Percentiles rank a stretch among this genome's conserved stretches.
Evolutionary conservation across 2,329 filamentous ascomycete genomes (phyloP).

Genomic region (Malbranchea cinnamomea): DNA sequence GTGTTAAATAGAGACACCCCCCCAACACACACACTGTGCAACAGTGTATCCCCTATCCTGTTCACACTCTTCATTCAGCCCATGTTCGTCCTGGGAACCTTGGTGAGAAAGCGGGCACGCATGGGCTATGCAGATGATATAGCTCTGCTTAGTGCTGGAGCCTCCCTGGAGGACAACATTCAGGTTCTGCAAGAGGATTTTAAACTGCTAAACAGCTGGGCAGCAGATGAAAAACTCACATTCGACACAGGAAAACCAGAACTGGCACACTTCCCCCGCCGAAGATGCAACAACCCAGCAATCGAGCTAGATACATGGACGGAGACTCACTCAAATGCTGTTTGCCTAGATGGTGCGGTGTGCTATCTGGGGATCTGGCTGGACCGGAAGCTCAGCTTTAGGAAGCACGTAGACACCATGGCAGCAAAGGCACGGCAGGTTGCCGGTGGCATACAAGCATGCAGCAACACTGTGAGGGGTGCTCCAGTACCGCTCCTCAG

Average conservation of each 20-base stretch:
- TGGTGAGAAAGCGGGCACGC: neutral
- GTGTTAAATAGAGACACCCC: no score
- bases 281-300: neutral
- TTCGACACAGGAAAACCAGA: constrained; percentile 1
- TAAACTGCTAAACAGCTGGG: neutral
- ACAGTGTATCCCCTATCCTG: constrained; percentile 4
- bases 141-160: neutral
- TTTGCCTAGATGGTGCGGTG: constrained; percentile 4
- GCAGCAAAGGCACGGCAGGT: constrained; percentile 9
- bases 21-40: no score
- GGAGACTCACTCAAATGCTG: neutral
- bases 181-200: constrained; percentile 2
- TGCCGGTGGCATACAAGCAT: constrained; percentile 2
- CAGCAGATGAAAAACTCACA: neutral
- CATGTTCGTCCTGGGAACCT: constrained; percentile 1
- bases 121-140: constrained; percentile 2
- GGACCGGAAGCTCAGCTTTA: constrained; percentile 10
- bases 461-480: constrained; percentile 5
- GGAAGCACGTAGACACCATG: constrained; percentile 9
- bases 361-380: constrained; percentile 13
- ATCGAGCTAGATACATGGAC: neutral
- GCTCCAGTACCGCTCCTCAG: neutral
- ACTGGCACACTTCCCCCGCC: constrained; percentile 1
- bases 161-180: neutral
- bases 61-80: constrained; percentile 3